Evolutionary conservation across 306 rosid genomes (phyloP), one percentile per base, ranked within the genome.

Genomic region (Crataegus laevigata): DNA sequence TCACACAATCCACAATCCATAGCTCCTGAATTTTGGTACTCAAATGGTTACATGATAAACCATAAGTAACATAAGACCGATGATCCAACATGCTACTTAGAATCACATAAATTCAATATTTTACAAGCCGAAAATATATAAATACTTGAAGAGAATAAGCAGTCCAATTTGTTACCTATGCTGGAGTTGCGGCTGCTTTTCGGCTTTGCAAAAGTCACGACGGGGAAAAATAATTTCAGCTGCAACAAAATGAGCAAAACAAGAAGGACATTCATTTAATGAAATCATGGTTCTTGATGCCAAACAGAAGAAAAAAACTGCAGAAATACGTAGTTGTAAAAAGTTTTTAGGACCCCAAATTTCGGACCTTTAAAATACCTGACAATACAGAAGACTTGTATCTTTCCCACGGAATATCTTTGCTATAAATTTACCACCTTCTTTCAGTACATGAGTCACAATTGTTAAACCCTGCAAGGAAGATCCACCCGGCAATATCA

Each of bases 341-440:
- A 57, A 69, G 60, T 50, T 69, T 61, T 55, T 75, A 38, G 36
- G 38, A 47, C 66, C 55, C 64, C 68, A 62, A 78, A 66, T 64
- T 58, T 55, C 59, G 36, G 22, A 67, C 50, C 55, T 43, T 61
- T 26, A 69, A 26, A 79, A 43, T 86, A 94, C 98, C 98, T 94
- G 97, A 68, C 96, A 87, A 81, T 94, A 94, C 45, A 94, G 75
- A 85, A 91, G 98, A 82, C 98, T 89, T 11, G 97, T 91, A 77
- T 94, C 97, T 72, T 94, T 94, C 70, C 98, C 97, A 78, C 97
- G 90, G 66, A 94, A 94, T 85, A 94, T 94, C 86, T 94, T 94
- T 42, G 97, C 98, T 73, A 92, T 90, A 88, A 94, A 92, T 76
- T 84, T 90, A 70, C 98, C 96, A 63, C 98, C 98, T 87, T 90